Percentiles rank a stretch among this genome's conserved stretches.
Conservation (phyloP, 352 stramenopile genomes). For the Globisporangium nodosum region DNA sequence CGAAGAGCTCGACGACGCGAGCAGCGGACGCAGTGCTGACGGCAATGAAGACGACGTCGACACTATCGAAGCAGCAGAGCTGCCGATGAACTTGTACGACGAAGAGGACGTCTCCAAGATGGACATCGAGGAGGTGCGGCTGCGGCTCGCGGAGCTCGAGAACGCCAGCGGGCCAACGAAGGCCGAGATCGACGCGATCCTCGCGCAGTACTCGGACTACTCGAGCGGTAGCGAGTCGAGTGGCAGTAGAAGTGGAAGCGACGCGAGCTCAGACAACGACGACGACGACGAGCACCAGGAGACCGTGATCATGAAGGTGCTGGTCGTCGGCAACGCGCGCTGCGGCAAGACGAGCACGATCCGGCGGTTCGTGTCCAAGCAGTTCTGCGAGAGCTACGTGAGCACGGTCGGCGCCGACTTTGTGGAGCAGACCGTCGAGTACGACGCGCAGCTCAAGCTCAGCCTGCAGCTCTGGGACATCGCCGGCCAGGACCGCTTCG, state of each 20-base stretch:
- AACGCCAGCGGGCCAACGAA: conserved; percentile 33
- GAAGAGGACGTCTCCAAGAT: conserved; percentile 13
- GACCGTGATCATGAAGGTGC: conserved; percentile 75
- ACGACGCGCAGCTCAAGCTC: conserved; percentile 47
- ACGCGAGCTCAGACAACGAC: conserved; percentile 11
- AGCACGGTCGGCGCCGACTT: conserved; percentile 87
- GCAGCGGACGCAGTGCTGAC: conserved; percentile 8
- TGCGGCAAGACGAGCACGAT: conserved; percentile 88
- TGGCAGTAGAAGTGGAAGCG: conserved; percentile 3
- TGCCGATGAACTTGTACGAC: conserved; percentile 4
- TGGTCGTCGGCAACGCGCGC: conserved; percentile 84
- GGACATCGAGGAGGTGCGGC: conserved; percentile 41
- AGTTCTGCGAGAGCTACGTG: conserved; percentile 80
- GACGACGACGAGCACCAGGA: conserved; percentile 14
- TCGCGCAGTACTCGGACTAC: conserved; percentile 47
- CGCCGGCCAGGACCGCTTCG: conserved; percentile 82
- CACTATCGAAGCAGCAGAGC: background rate
- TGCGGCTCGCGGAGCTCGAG: conserved; percentile 41
- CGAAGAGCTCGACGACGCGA: conserved; percentile 15
- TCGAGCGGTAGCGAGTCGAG: conserved; percentile 12
- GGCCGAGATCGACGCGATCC: conserved; percentile 53
- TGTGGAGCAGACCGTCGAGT: conserved; percentile 72
- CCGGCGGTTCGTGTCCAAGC: conserved; percentile 55
- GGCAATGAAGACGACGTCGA: background rate
- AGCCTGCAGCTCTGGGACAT: conserved; percentile 88